A percentile compares a stretch with the other conserved stretches of the same genome.
phyloP scores from a whole-genome alignment of 1,284 basidiomycete species.

The Fomitiporia mediterranea region DNA sequence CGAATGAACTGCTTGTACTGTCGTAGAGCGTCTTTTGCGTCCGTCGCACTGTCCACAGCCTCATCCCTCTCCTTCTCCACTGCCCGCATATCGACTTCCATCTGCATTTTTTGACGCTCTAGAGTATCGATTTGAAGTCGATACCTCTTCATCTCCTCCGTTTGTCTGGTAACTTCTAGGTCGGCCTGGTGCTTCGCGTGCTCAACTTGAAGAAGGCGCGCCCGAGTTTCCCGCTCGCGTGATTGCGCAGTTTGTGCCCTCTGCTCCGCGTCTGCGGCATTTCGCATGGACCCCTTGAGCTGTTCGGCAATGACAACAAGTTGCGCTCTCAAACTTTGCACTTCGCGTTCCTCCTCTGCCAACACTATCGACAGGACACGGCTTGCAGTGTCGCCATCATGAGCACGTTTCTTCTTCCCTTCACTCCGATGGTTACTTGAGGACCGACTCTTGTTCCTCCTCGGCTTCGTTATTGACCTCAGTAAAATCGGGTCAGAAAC shows the following conservation, averaged over 20 bases:
- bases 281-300: slow-evolving; percentile 52
- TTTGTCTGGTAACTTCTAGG: slow-evolving; percentile 40
- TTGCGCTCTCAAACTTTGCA: slow-evolving; percentile 50
- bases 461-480: slow-evolving; percentile 13
- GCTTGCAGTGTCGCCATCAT: slow-evolving; percentile 21
- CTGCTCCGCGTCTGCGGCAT: slow-evolving; percentile 45
- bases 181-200: slow-evolving; percentile 43
- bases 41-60: slow-evolving; percentile 42
- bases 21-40: slow-evolving; percentile 43
- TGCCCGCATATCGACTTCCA: slow-evolving; percentile 39
- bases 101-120: slow-evolving; percentile 44
- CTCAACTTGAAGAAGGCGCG: slow-evolving; percentile 41
- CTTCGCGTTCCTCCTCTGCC: slow-evolving; percentile 60
- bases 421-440: slow-evolving; percentile 5
- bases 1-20: slow-evolving; percentile 44
- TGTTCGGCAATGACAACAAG: slow-evolving; percentile 49
- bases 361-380: slow-evolving; percentile 41
- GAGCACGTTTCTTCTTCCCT: slow-evolving; percentile 9
- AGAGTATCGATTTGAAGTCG: slow-evolving; percentile 45
- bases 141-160: slow-evolving; percentile 45
- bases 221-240: slow-evolving; percentile 39
- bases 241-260: slow-evolving; percentile 52
- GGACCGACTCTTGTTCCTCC: not conserved
- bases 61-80: slow-evolving; percentile 43
- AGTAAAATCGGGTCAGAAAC: slow-evolving; percentile 17